Evolutionary conservation across 805 yeast genomes (phyloP).

Genomic region (Saccharomycopsis capsularis): DNA sequence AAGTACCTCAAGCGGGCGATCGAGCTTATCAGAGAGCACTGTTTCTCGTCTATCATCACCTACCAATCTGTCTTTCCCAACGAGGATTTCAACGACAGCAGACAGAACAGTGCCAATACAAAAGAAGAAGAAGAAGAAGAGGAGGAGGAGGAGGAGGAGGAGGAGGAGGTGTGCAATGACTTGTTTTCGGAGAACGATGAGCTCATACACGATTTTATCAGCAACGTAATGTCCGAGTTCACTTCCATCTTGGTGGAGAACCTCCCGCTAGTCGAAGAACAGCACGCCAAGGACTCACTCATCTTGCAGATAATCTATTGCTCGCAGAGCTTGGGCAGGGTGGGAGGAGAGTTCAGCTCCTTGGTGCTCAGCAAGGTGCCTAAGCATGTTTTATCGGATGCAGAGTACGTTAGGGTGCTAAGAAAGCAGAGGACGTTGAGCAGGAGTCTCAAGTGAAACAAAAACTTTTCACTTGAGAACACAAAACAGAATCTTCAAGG

Average conservation of each 20-base stretch:
- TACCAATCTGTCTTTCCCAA: conserved; percentile 54
- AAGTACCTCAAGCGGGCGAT: conserved; percentile 70
- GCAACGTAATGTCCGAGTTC: conserved; percentile 29
- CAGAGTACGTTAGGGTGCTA: conserved; percentile 38
- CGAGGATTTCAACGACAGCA: conserved; percentile 23
- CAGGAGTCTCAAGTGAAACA: conserved; percentile 20
- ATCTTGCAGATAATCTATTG: conserved; percentile 82
- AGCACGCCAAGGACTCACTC: conserved; percentile 51
- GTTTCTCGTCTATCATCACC: conserved; percentile 64
- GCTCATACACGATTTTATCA: conserved; percentile 34
- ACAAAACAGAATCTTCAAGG: no score
- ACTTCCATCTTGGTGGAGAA: conserved; percentile 29
- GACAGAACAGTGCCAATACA: conserved; percentile 27
- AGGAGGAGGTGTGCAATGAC: conserved; percentile 28
- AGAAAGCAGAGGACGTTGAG: conserved; percentile 37
- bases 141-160: neutral
- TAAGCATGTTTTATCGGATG: conserved; percentile 28
- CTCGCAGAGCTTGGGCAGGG: conserved; percentile 73
- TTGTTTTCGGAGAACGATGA: conserved; percentile 23
- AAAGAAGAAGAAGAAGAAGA: conserved; percentile 21
- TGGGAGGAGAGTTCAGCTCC: conserved; percentile 62
- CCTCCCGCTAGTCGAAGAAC: conserved; percentile 31
- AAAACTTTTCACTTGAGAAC: no score
- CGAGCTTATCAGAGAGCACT: conserved; percentile 79
- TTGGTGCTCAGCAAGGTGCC: conserved; percentile 38